These are phyloP conservation scores for Fusarium sp. DNA, from an alignment of 2,329 filamentous ascomycete genomes.

Conservation along the genomic window DNA sequence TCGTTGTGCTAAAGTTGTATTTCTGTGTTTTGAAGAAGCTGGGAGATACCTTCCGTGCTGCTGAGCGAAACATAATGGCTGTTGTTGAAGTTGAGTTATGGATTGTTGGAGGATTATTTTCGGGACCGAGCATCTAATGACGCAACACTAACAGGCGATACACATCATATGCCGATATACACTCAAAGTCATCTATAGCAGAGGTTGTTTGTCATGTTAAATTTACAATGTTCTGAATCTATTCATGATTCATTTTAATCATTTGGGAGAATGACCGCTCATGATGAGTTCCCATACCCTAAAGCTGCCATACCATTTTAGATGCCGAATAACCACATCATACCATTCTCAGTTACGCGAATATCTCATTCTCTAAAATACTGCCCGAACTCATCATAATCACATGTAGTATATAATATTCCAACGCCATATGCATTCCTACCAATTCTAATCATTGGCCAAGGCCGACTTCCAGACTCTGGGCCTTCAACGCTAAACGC, in stretches of 20 bases:
- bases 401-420: neutral
- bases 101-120: too few relatives aligned
- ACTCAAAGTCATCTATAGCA: rapidly evolving
- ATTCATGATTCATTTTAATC: neutral
- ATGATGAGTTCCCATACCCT: neutral
- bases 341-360: neutral
- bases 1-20: slow-evolving; percentile 53
- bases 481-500: slow-evolving; percentile 28
- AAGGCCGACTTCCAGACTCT: slow-evolving; percentile 4
- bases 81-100: too few relatives aligned
- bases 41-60: neutral
- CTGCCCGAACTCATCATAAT: neutral
- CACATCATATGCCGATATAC: neutral
- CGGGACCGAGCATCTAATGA: neutral
- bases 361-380: neutral
- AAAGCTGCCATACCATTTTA: neutral
- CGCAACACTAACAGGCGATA: neutral
- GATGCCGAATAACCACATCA: neutral
- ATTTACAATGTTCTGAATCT: neutral
- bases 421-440: slow-evolving; percentile 25
- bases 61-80: slow-evolving; percentile 21
- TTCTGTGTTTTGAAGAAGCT: slow-evolving; percentile 20
- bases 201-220: too few relatives aligned
- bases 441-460: slow-evolving; percentile 6
- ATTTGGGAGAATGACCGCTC: neutral